Evolutionary conservation across 805 yeast genomes (phyloP), one percentile per base, ranked within the genome.

Genomic region (Lachancea cidri): DNA sequence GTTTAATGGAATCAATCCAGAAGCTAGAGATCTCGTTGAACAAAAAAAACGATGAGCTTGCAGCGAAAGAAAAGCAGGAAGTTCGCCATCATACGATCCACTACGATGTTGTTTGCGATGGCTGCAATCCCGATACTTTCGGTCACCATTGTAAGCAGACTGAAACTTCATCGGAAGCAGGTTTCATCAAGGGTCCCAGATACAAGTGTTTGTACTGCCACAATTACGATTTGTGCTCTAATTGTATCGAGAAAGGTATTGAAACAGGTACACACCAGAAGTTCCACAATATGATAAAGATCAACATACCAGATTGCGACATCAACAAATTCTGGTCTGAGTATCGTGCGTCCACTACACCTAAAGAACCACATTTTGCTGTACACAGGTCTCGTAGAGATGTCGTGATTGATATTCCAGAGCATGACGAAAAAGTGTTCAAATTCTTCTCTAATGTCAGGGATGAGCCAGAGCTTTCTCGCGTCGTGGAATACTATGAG

Each of bases 151-250:
- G 17, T 20, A n/a, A 15, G 9, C 17, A 38, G 11, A 27, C 47
- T 41, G 47, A 55, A 17, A 35, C 24, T 11, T 35, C 32, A 13
- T 18, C 41, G 16, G 38, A 33, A 4, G 42, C 40, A 13, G 45
- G 43, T 4, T 35, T 35, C 29, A 58, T 66, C 39, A 44, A 19
- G 17, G 81, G 81, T 3, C 49, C 55, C 3, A 68, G 81, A 31
- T 74, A 58, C 58, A 67, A 65, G 45, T 77, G 82, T 51, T 50
- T 67, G 36, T 60, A 61, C 15, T 77, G 82, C 52, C 53, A 59
- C 4, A 72, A 77, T 49, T 74, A 62, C 55, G 79, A 76, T 54
- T 57, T 73, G 41, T 76, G 81, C 55, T 58, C 60, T 16, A 20
- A 36, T 1, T 68, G 73, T 43, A 58, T 55, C 41, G 42, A 35